Evolutionary conservation across 768 basidiomycete species (phyloP), one percentile per base, ranked within the genome.

Genomic region (Macrocybe gigantea): DNA sequence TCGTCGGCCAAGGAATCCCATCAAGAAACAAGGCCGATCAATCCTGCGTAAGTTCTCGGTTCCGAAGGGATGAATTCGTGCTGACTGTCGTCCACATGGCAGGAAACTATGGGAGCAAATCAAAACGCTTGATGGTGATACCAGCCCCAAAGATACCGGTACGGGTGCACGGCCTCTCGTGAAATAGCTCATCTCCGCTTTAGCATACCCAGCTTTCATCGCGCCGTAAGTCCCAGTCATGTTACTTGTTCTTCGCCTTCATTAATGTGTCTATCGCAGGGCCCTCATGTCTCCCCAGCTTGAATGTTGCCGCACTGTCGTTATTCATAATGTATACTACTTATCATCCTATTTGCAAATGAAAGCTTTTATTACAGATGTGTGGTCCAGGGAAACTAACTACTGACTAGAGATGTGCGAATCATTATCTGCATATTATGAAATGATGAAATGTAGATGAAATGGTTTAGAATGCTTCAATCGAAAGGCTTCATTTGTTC

Each of bases 81-180:
- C 12, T 31, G n/a, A 45, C 12, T 31, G 44, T 32, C 12, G 10
- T 34, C 46, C 40, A 6, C 50, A 2, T 31, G 31, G 9, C 53
- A 73, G 69, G 60, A n/a, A 59, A 67, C 47, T 74, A 75, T 53
- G 59, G 65, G 67, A 70, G 43, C 64, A 74, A 53, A 69, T 74
- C 14, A 64, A 69, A 50, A 65, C 57, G 47, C 70, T 53, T 15
- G 48, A 69, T 48, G 54, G 58, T 2, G 62, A 64, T n/a, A 56
- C 62, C 35, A 68, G 66, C 45, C 67, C 73, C 51, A 75, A 74
- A 55, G 70, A 71, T 41, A 53, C 63, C 40, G 73, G 72, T 39
- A 72, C 60, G 33, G 72, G 72, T 40, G 64, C 74, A 45, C 55
- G 72, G 43, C 65, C 74, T 13, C 64, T 74, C 35, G 64, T 75